Evolutionary conservation across 495 filamentous ascomycete species (phyloP), one percentile per base, ranked within the genome.

Genomic region (Aspergillus cavernicola): DNA sequence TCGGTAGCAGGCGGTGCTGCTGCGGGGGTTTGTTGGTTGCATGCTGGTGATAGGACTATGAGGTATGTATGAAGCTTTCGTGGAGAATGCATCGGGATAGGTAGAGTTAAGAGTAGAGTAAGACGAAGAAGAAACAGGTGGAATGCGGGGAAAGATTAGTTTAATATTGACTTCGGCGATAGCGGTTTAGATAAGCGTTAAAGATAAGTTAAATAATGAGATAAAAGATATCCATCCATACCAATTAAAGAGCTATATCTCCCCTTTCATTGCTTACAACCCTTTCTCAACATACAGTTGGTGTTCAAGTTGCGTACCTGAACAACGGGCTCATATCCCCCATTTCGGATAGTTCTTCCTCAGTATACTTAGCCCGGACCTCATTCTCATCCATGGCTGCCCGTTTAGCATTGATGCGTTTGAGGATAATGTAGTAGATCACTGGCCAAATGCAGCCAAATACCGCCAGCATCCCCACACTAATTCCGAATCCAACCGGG

Each of bases 261-360:
- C n/a, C n/a, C n/a, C n/a, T n/a, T n/a, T n/a, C n/a, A n/a, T n/a
- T n/a, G n/a, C n/a, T n/a, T n/a, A n/a, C n/a, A n/a, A n/a, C n/a
- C n/a, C n/a, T n/a, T n/a, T n/a, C n/a, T n/a, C n/a, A n/a, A n/a
- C n/a, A n/a, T n/a, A n/a, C n/a, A n/a, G n/a, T n/a, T n/a, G n/a
- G n/a, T n/a, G n/a, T n/a, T n/a, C 19, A 48, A 15, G 31, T 48
- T 1, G 45, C 45, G 32, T 48, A 48, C 18, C 45, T 28, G 16
- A 48, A 48, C 45, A 48, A 23, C 10, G 45, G 45, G 19, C 45
- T 48, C 35, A 35, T 23, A 16, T 48, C 45, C 1, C 45, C 45
- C 45, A 48, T 48, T 2, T 48, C 45, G 29, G 45, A 33, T 15
- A 48, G 15, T 13, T 48, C 10, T 8, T 48, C 45, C 29, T 48